A percentile compares a stretch with the other conserved stretches of the same genome.
These are phyloP conservation scores for Margaritispora aquatica DNA, from an alignment of 495 filamentous ascomycete species.

Conservation along the genomic window DNA sequence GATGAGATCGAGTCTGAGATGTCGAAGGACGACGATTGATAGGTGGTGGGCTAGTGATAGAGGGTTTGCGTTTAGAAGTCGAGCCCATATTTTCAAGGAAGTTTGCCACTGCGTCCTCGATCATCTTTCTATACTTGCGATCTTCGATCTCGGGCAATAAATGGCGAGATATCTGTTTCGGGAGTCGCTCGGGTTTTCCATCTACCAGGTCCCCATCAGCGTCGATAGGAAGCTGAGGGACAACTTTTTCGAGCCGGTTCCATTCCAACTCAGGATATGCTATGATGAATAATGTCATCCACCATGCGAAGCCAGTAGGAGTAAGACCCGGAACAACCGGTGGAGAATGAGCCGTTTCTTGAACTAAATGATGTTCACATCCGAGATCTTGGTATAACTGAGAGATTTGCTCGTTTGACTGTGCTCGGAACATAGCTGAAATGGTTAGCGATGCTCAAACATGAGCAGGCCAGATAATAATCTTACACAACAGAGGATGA, in stretches of 20 bases:
- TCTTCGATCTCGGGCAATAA: constrained; percentile 50
- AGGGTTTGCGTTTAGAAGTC: constrained; percentile 11
- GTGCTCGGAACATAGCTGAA: constrained; percentile 42
- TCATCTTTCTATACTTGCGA: constrained; percentile 7
- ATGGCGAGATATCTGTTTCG: constrained; percentile 68
- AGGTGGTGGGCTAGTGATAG: constrained; percentile 15
- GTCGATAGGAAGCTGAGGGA: constrained; percentile 68
- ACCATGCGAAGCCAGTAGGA: constrained; percentile 66
- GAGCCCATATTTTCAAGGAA: constrained; percentile 22
- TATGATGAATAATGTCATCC: constrained; percentile 69
- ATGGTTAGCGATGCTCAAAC: constrained; percentile 6
- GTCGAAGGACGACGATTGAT: constrained; percentile 12
- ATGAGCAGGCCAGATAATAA: background rate
- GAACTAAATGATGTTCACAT: constrained; percentile 79
- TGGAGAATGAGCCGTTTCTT: constrained; percentile 46
- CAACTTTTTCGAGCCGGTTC: constrained; percentile 64
- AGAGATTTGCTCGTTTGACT: constrained; percentile 39
- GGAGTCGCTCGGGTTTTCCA: constrained; percentile 66
- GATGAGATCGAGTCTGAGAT: constrained; percentile 10
- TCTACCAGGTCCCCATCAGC: constrained; percentile 47
- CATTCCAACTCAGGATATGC: constrained; percentile 76
- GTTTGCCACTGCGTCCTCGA: constrained; percentile 18
- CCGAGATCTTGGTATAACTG: constrained; percentile 69
- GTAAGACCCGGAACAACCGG: constrained; percentile 37
- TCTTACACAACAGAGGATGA: constrained; percentile 32